Conservation (phyloP, 768 basidiomycete genomes). For the Suillus variegatus region DNA sequence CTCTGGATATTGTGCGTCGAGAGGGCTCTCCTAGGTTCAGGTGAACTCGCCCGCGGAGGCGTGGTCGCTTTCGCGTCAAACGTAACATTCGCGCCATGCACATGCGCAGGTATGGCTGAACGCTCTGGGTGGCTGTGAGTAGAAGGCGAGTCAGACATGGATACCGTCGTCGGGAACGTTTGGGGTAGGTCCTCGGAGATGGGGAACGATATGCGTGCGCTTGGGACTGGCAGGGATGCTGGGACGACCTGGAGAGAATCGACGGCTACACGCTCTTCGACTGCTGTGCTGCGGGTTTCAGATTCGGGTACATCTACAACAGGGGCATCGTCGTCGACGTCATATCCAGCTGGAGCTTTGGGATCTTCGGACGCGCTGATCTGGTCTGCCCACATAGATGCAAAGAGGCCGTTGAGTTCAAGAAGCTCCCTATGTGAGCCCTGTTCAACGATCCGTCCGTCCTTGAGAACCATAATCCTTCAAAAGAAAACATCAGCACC, state of each 20-base stretch:
- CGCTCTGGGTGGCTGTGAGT: conserved; percentile 26
- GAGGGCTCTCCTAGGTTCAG: conserved; percentile 72
- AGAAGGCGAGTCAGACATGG: conserved; percentile 28
- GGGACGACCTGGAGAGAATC: conserved; percentile 21
- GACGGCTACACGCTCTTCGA: conserved; percentile 10
- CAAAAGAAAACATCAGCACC: conserved; percentile 5
- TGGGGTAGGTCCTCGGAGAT: conserved; percentile 26
- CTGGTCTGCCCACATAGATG: conserved; percentile 89
- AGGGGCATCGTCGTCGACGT: conserved; percentile 20
- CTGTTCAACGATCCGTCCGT: conserved; percentile 85
- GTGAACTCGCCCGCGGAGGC: conserved; percentile 71
- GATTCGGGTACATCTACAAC: conserved; percentile 21
- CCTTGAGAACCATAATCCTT: conserved; percentile 89
- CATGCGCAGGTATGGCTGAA: conserved; percentile 14
- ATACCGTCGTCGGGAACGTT: conserved; percentile 34
- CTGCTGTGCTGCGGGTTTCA: conserved; percentile 26
- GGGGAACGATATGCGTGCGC: conserved; percentile 36
- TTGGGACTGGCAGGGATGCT: conserved; percentile 12
- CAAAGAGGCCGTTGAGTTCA: conserved; percentile 69
- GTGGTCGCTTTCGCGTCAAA: conserved; percentile 60
- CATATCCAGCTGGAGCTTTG: conserved; percentile 28
- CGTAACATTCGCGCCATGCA: conserved; percentile 53
- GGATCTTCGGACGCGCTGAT: conserved; percentile 47
- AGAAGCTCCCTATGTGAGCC: conserved; percentile 81
- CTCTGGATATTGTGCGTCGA: conserved; percentile 87